Evolutionary conservation across 2,329 filamentous ascomycete species (phyloP).

Genomic region (Plectosphaerella sp.): DNA sequence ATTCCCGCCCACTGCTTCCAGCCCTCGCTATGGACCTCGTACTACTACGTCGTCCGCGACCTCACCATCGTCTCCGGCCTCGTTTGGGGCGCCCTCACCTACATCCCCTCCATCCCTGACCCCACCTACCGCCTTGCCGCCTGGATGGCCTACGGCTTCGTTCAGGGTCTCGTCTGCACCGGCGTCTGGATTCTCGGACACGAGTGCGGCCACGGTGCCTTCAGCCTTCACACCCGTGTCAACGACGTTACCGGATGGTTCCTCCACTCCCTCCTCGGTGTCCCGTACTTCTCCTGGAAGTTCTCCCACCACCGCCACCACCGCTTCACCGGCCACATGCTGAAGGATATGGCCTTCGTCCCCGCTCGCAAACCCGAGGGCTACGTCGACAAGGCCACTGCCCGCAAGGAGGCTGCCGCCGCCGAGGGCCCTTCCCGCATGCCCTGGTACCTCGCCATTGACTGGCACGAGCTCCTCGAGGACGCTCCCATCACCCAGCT

Average conservation of each 20-base stretch:
- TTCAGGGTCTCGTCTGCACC: constrained; percentile 62
- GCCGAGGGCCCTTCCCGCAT: constrained; percentile 17
- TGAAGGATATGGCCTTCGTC: constrained; percentile 63
- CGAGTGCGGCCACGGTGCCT: constrained; percentile 66
- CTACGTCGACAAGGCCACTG: neutral
- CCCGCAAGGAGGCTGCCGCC: constrained; percentile 21
- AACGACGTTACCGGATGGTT: constrained; percentile 61
- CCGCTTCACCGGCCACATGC: constrained; percentile 62
- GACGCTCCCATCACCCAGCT: constrained; percentile 57
- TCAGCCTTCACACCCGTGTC: constrained; percentile 50
- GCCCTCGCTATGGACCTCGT: constrained; percentile 44
- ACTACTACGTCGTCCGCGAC: constrained; percentile 54
- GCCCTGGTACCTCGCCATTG: constrained; percentile 29
- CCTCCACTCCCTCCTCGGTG: constrained; percentile 61
- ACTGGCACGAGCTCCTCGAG: constrained; percentile 52
- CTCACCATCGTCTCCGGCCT: constrained; percentile 42
- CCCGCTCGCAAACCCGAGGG: constrained; percentile 26
- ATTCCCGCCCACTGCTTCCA: constrained; percentile 61
- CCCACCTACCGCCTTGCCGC: constrained; percentile 36
- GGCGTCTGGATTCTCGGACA: constrained; percentile 69
- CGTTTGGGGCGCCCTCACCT: constrained; percentile 45
- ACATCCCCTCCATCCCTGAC: constrained; percentile 47
- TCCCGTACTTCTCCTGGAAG: constrained; percentile 72
- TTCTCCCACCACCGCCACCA: constrained; percentile 68
- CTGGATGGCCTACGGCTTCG: constrained; percentile 57